A percentile compares a stretch with the other conserved stretches of the same genome.
phyloP scores from a whole-genome alignment of 148 eudicot species.

The Hydrangea macrophylla region DNA sequence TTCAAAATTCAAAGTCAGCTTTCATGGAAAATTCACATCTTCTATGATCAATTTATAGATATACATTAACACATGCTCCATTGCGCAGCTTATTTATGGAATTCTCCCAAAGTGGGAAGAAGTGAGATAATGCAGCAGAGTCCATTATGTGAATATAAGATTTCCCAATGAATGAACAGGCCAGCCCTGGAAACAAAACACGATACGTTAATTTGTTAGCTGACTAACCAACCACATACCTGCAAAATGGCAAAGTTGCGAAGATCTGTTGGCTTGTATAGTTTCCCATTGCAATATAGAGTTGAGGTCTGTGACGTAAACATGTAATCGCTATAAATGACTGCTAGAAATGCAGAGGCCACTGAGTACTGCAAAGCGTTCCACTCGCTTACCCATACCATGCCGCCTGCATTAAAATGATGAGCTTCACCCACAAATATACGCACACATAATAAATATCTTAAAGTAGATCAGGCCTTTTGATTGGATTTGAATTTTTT shows the following conservation, averaged over 20 bases:
- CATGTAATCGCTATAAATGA: constrained; percentile 83
- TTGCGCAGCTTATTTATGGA: too few relatives aligned
- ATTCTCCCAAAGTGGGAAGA: background rate
- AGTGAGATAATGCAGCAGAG: background rate
- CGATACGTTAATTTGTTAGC: background rate
- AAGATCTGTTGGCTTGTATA: constrained; percentile 49
- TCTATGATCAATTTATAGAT: too few relatives aligned
- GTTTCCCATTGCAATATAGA: constrained; percentile 49
- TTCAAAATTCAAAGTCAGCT: too few relatives aligned
- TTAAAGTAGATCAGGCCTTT: too few relatives aligned
- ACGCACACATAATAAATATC: too few relatives aligned
- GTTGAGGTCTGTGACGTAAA: constrained; percentile 40
- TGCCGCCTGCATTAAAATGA: constrained; percentile 49
- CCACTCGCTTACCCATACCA: constrained; percentile 75
- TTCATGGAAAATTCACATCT: too few relatives aligned
- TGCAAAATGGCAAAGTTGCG: constrained; percentile 69
- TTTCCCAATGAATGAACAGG: background rate
- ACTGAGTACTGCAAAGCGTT: constrained; percentile 57
- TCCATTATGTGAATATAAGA: background rate
- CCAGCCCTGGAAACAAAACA: background rate
- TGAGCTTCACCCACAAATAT: too few relatives aligned
- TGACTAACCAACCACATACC: constrained; percentile 22
- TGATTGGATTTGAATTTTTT: too few relatives aligned
- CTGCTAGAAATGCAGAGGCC: constrained; percentile 74
- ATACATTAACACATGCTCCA: too few relatives aligned